These are phyloP conservation scores for Eucalyptus decipiens DNA, from an alignment of 345 rosid species.

Conservation along the genomic window DNA sequence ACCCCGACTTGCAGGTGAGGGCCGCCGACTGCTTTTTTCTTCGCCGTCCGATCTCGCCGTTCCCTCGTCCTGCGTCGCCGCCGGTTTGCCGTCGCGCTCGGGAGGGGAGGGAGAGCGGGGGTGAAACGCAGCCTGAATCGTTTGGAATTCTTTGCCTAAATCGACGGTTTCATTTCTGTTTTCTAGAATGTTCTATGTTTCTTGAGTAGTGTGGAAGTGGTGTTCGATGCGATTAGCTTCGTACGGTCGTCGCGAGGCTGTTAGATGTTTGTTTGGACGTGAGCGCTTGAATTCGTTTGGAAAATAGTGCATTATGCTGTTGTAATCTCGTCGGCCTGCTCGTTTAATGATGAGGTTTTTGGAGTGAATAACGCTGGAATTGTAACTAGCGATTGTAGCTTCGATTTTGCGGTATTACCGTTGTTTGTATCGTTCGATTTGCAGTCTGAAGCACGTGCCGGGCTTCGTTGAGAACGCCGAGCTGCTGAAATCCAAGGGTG, in stretches of 20 bases:
- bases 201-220: background rate
- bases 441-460: conserved; percentile 90
- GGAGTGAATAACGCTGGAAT: background rate
- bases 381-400: background rate
- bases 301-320: background rate
- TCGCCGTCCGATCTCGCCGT: background rate
- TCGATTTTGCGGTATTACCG: background rate
- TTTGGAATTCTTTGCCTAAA: background rate
- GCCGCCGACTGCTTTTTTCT: background rate
- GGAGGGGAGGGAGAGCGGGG: background rate
- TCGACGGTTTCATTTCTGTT: background rate
- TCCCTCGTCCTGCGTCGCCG: background rate
- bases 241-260: background rate
- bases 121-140: background rate
- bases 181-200: background rate
- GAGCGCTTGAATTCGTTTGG: background rate
- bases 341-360: background rate
- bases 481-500: conserved; percentile 74
- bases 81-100: background rate
- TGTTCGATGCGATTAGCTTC: background rate
- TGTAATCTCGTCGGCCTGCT: background rate
- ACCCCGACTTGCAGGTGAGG: conserved; percentile 96
- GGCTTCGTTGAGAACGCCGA: conserved; percentile 90
- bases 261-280: background rate
- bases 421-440: background rate